These are phyloP conservation scores for Dentipellis sp. DNA, from an alignment of 768 basidiomycete species.

Conservation along the genomic window DNA sequence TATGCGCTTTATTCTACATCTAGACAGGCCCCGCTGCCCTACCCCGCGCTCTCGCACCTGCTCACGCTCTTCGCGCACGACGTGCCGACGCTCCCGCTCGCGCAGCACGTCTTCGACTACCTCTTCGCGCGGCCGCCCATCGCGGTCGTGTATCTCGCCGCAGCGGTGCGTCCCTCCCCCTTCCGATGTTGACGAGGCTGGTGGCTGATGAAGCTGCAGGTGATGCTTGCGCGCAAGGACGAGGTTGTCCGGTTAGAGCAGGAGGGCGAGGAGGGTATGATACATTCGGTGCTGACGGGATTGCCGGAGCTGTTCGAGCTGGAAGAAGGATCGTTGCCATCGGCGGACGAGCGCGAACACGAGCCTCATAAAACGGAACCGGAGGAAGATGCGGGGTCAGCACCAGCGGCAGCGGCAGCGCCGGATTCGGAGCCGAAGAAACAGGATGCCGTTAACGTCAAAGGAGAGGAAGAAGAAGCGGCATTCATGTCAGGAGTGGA, in stretches of 20 bases:
- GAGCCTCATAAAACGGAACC: too few species aligned
- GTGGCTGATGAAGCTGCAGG: slow-evolving; percentile 30
- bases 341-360: too few species aligned
- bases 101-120: slow-evolving; percentile 90
- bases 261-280: slow-evolving; percentile 75
- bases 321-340: not conserved
- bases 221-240: slow-evolving; percentile 63
- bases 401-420: too few species aligned
- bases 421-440: too few species aligned
- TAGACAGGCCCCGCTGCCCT: slow-evolving; percentile 74
- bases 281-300: slow-evolving; percentile 64
- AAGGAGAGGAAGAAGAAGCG: not conserved
- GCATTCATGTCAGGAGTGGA: too few species aligned
- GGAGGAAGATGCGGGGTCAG: too few species aligned
- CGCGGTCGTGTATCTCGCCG: slow-evolving; percentile 70
- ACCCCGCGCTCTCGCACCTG: slow-evolving; percentile 84
- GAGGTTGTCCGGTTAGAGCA: slow-evolving; percentile 52
- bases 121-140: slow-evolving; percentile 78
- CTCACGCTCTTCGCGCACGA: slow-evolving; percentile 91
- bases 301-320: slow-evolving; percentile 51
- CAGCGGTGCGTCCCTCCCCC: slow-evolving; percentile 50
- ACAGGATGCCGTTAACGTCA: not conserved
- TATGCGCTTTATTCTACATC: not conserved
- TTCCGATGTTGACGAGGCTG: not conserved
- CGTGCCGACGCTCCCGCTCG: slow-evolving; percentile 78